Conservation (phyloP, 495 filamentous ascomycete genomes). For the Xylaria flabelliformis region DNA sequence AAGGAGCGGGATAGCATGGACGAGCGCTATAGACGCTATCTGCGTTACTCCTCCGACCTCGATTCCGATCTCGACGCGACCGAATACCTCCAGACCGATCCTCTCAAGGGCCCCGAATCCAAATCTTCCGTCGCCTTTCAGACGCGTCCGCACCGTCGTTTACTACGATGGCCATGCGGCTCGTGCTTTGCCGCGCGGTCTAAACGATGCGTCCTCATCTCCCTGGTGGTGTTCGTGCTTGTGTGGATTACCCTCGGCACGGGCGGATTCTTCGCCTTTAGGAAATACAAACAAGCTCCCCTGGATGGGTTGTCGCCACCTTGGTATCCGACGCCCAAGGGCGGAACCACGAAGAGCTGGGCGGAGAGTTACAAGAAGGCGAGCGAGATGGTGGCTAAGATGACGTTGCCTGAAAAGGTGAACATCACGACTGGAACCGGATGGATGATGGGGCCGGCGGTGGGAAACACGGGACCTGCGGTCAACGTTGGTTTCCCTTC, state of each 20-base stretch:
- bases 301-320: conserved; percentile 66
- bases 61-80: conserved; percentile 51
- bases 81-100: conserved; percentile 46
- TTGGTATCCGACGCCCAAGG: conserved; percentile 84
- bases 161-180: conserved; percentile 31
- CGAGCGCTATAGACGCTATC: conserved; percentile 37
- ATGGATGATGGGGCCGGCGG: conserved; percentile 88
- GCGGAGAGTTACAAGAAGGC: conserved; percentile 82
- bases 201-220: conserved; percentile 43
- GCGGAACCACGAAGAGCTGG: conserved; percentile 79
- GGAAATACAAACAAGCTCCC: conserved; percentile 50
- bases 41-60: conserved; percentile 41
- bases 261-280: conserved; percentile 50
- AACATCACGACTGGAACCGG: conserved; percentile 94
- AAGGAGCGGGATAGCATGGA: conserved; percentile 24
- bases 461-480: conserved; percentile 86
- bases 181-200: conserved; percentile 36
- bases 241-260: conserved; percentile 45
- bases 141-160: conserved; percentile 24
- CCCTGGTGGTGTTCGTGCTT: conserved; percentile 30
- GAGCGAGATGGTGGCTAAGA: conserved; percentile 73
- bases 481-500: conserved; percentile 77
- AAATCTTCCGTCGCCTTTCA: conserved; percentile 29
- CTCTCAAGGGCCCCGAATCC: conserved; percentile 31
- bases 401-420: conserved; percentile 91